A percentile compares a stretch with the other conserved stretches of the same genome.
Conservation (phyloP, 176 grass and related monocot genomes). For the Phoenix dactylifera region DNA sequence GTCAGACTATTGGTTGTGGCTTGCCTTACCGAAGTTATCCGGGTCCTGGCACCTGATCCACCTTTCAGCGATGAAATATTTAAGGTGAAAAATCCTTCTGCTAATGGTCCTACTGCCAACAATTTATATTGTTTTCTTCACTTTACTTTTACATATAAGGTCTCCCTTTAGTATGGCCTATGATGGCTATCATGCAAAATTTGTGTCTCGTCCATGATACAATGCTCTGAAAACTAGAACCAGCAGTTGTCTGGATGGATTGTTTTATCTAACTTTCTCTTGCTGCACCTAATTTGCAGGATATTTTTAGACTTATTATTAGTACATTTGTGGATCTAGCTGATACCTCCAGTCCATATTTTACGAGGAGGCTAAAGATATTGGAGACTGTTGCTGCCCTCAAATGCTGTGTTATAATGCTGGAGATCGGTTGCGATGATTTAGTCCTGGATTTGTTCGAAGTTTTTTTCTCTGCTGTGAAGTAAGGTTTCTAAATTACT, state of each 20-base stretch:
- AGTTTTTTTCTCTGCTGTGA: constrained; percentile 64
- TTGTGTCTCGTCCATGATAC: no score
- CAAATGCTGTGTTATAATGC: constrained; percentile 81
- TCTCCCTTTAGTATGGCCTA: background rate
- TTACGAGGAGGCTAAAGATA: constrained; percentile 90
- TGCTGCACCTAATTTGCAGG: constrained; percentile 38
- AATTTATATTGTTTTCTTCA: background rate
- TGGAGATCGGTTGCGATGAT: constrained; percentile 73
- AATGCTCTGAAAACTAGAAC: no score
- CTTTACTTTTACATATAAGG: background rate
- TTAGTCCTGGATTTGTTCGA: constrained; percentile 82
- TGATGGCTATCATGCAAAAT: no score
- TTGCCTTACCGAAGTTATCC: constrained; percentile 89
- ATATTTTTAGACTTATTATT: constrained; percentile 90
- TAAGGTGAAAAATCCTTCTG: constrained; percentile 47
- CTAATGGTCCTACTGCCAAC: background rate
- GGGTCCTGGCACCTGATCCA: constrained; percentile 76
- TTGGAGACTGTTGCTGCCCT: constrained; percentile 74
- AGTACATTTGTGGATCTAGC: constrained; percentile 64
- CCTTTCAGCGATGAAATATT: constrained; percentile 79
- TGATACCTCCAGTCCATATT: constrained; percentile 72
- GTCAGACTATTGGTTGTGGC: constrained; percentile 76
- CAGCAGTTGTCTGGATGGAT: background rate
- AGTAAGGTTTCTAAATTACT: constrained; percentile 38
- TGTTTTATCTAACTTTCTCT: constrained; percentile 2